Evolutionary conservation across 306 rosid species (phyloP).

Genomic region (Lablab purpureus): DNA sequence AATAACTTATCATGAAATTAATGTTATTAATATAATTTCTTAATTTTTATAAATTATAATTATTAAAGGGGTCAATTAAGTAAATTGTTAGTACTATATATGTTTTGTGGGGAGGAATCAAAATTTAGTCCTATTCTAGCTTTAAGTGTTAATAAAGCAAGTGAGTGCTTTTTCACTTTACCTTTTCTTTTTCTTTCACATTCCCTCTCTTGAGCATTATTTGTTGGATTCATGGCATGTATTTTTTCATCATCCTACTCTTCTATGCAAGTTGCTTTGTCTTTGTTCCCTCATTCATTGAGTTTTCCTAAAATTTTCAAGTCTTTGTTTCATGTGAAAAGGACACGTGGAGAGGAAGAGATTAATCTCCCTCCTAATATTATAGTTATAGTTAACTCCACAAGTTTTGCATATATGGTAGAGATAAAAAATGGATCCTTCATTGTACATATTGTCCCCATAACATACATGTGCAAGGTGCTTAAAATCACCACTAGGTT

Average conservation of each 20-base stretch:
- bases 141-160: constrained; percentile 53
- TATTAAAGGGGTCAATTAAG: background rate
- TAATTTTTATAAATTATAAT: background rate
- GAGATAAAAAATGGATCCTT: too few species aligned
- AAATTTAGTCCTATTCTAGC: background rate
- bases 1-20: background rate
- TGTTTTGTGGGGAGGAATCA: constrained; percentile 7
- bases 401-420: too few species aligned
- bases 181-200: constrained; percentile 27
- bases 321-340: too few species aligned
- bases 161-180: constrained; percentile 35
- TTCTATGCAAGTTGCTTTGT: constrained; percentile 20
- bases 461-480: too few species aligned
- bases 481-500: too few species aligned
- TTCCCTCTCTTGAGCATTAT: constrained; percentile 24
- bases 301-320: background rate
- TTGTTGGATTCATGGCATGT: constrained; percentile 25
- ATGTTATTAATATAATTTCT: background rate
- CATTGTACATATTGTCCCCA: too few species aligned
- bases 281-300: constrained; percentile 39
- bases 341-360: too few species aligned
- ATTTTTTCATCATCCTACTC: constrained; percentile 11
- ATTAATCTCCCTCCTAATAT: too few species aligned
- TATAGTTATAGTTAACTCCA: too few species aligned
- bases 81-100: background rate